Evolutionary conservation across 2,329 filamentous ascomycete species (phyloP).

Genomic region (Teratosphaeria pseudoeucalypti): DNA sequence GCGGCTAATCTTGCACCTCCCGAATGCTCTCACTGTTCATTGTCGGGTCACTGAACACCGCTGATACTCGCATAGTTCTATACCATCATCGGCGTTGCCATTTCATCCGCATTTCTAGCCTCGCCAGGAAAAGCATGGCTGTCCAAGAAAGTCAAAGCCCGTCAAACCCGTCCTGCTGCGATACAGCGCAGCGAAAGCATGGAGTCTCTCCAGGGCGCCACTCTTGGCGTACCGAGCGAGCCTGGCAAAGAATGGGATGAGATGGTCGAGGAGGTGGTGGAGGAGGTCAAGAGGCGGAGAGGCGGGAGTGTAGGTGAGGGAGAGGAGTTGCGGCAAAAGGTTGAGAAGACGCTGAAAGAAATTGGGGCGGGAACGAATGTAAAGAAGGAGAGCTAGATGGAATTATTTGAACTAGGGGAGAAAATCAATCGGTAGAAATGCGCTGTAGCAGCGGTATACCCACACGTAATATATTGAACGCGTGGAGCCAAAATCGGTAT

Average conservation of each 20-base stretch:
- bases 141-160: conserved; percentile 28
- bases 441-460: background rate
- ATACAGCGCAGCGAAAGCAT: conserved; percentile 20
- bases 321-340: conserved; percentile 41
- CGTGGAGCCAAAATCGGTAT: no score
- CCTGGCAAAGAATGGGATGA: conserved; percentile 66
- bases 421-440: background rate
- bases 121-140: conserved; percentile 58
- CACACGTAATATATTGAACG: background rate
- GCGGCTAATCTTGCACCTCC: background rate
- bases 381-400: background rate
- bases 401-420: background rate
- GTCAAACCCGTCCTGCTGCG: conserved; percentile 7
- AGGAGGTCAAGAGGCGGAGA: conserved; percentile 56
- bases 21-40: background rate
- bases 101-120: conserved; percentile 64
- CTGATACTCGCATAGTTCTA: conserved; percentile 77
- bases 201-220: conserved; percentile 35
- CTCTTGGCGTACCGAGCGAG: conserved; percentile 71
- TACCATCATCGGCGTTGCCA: conserved; percentile 55
- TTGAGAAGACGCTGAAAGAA: conserved; percentile 35
- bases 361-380: background rate
- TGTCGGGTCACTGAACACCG: background rate
- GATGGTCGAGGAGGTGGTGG: conserved; percentile 62
- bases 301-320: conserved; percentile 35